Percentiles rank a stretch among this genome's conserved stretches.
Conservation (phyloP, 2,329 filamentous ascomycete species). For the Penicillium sp. region DNA sequence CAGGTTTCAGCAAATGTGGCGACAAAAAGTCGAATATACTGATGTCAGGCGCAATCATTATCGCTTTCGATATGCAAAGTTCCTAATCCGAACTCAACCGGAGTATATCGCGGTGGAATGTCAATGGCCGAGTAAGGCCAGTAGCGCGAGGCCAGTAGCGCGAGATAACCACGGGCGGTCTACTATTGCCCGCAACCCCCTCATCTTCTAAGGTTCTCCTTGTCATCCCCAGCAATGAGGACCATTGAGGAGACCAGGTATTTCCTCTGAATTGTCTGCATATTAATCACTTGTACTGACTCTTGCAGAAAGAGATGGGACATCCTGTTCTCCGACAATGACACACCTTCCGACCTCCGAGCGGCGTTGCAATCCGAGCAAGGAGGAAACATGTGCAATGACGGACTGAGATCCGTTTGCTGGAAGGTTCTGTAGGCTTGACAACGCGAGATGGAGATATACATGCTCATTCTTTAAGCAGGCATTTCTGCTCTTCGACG, state of each 20-base stretch:
- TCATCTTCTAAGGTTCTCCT: conserved; percentile 13
- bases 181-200: conserved; percentile 22
- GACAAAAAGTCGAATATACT: background rate
- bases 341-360: conserved; percentile 60
- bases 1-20: background rate
- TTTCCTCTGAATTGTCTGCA: conserved; percentile 1
- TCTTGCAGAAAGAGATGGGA: conserved; percentile 63
- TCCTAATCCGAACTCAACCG: background rate
- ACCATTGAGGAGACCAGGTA: conserved; percentile 56
- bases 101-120: conserved; percentile 15
- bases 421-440: conserved; percentile 68
- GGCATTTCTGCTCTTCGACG: conserved; percentile 77
- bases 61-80: background rate
- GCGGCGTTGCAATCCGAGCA: conserved; percentile 61
- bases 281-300: conserved; percentile 2
- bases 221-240: conserved; percentile 45
- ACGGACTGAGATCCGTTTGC: conserved; percentile 78
- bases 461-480: conserved; percentile 38
- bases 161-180: conserved; percentile 23
- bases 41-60: background rate
- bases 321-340: conserved; percentile 55
- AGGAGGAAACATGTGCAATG: conserved; percentile 61
- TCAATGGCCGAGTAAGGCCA: conserved; percentile 3
- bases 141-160: background rate
- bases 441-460: conserved; percentile 8